Conservation (phyloP, 1,284 basidiomycete species). For the Cutaneotrichosporon cavernicola region DNA sequence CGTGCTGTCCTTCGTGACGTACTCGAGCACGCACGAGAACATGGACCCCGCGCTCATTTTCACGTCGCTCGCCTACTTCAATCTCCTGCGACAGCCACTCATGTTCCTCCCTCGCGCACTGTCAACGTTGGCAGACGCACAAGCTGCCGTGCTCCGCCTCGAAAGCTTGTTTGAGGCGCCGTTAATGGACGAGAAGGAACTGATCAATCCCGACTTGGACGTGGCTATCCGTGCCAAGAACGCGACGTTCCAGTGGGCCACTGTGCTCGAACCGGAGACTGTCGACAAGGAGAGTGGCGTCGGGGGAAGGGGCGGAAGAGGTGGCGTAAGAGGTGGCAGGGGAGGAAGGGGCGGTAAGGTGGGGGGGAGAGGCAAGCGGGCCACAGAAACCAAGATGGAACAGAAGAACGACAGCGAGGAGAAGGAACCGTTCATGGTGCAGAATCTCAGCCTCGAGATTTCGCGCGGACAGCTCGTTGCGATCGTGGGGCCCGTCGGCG, state of each 20-base stretch:
- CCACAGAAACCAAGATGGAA: background rate
- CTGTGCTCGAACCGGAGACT: constrained; percentile 15
- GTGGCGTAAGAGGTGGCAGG: background rate
- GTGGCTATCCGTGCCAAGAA: constrained; percentile 59
- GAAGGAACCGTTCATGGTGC: constrained; percentile 57
- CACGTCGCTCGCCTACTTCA: constrained; percentile 68
- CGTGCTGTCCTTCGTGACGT: constrained; percentile 71
- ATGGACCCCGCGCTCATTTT: constrained; percentile 66
- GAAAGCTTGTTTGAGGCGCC: constrained; percentile 61
- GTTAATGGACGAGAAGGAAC: constrained; percentile 54
- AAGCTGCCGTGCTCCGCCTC: constrained; percentile 62
- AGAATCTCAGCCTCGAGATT: constrained; percentile 60
- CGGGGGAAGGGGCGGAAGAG: background rate
- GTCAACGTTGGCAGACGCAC: constrained; percentile 64
- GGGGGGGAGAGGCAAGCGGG: background rate
- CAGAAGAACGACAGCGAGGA: background rate
- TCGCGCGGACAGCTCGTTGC: constrained; percentile 63
- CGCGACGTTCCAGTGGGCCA: constrained; percentile 65
- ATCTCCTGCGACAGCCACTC: constrained; percentile 65
- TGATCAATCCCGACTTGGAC: constrained; percentile 57
- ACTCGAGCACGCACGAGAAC: constrained; percentile 59
- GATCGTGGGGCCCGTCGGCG: constrained; percentile 64
- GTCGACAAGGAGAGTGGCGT: constrained; percentile 5
- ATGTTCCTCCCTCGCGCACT: constrained; percentile 68
- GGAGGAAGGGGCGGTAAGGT: background rate